Conservation (phyloP, 805 yeast species). For the Clavispora fructus region DNA sequence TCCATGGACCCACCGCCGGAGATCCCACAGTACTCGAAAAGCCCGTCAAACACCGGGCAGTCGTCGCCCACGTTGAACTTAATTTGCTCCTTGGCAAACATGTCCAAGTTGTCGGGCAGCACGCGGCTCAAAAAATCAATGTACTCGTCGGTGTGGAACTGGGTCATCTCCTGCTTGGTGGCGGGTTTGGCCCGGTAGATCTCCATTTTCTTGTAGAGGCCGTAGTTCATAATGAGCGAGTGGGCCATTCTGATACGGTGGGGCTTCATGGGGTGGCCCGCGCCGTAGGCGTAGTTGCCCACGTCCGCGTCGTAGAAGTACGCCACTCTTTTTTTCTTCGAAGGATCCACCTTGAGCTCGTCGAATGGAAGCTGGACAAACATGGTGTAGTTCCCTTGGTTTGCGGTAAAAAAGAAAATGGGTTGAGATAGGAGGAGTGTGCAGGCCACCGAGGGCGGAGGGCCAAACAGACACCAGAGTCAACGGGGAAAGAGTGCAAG, state of each 20-base stretch:
- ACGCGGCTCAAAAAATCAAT: slow-evolving; percentile 87
- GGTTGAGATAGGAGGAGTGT: background rate
- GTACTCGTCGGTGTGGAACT: slow-evolving; percentile 96
- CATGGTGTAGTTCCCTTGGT: slow-evolving; percentile 16
- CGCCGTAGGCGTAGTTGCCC: slow-evolving; percentile 96
- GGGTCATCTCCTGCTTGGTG: slow-evolving; percentile 96
- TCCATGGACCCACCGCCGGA: slow-evolving; percentile 89
- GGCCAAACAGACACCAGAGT: background rate
- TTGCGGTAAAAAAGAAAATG: background rate
- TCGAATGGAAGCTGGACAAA: slow-evolving; percentile 42
- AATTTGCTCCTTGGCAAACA: slow-evolving; percentile 81
- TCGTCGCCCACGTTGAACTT: slow-evolving; percentile 91
- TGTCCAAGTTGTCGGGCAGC: slow-evolving; percentile 85
- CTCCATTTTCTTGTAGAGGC: slow-evolving; percentile 94
- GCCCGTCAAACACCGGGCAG: slow-evolving; percentile 78
- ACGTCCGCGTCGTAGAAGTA: slow-evolving; percentile 66
- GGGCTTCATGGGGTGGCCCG: slow-evolving; percentile 99
- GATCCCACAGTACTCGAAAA: slow-evolving; percentile 70
- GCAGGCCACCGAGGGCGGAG: background rate
- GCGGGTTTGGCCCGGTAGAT: slow-evolving; percentile 97
- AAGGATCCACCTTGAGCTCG: slow-evolving; percentile 38
- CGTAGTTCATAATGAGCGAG: slow-evolving; percentile 93
- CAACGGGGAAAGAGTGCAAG: background rate
- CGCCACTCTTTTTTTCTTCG: slow-evolving; percentile 38
- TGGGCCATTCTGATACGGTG: slow-evolving; percentile 99